Evolutionary conservation across 129 eudicot genomes (phyloP).

Genomic region (Flaveria trinervia): DNA sequence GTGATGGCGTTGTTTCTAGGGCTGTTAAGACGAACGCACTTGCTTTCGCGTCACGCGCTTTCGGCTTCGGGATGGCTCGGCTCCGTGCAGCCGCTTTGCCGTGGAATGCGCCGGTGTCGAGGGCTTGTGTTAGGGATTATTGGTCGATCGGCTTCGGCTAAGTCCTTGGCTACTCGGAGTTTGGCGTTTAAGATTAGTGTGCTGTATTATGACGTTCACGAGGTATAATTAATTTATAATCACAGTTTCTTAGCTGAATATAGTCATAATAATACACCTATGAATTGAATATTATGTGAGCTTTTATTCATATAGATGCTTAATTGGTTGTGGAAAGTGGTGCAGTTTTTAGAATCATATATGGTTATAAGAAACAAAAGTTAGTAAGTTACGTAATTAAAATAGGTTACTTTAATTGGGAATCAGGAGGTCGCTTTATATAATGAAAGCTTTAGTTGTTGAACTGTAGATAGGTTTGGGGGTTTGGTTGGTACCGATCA

Average conservation of each 20-base stretch:
- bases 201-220: slow-evolving; percentile 77
- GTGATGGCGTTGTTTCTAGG: slow-evolving; percentile 93
- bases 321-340: slow-evolving; percentile 11
- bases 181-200: slow-evolving; percentile 95
- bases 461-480: no score
- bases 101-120: slow-evolving; percentile 96
- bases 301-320: slow-evolving; percentile 4
- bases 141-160: slow-evolving; percentile 88
- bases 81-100: slow-evolving; percentile 91
- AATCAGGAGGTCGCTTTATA: no score
- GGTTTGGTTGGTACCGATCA: no score
- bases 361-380: neutral
- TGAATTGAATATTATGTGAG: slow-evolving; percentile 5
- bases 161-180: slow-evolving; percentile 85
- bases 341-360: slow-evolving; percentile 6
- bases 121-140: slow-evolving; percentile 93
- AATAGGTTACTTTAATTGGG: slow-evolving; percentile 14
- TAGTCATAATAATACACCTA: neutral
- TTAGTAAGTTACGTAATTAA: neutral
- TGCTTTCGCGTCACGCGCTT: slow-evolving; percentile 74
- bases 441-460: no score
- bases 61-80: slow-evolving; percentile 99
- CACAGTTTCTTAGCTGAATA: slow-evolving; percentile 5
- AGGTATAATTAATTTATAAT: slow-evolving; percentile 44
- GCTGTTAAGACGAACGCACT: slow-evolving; percentile 78